phyloP scores from a whole-genome alignment of 257 asterid species.

The Fraxinus anomala region DNA sequence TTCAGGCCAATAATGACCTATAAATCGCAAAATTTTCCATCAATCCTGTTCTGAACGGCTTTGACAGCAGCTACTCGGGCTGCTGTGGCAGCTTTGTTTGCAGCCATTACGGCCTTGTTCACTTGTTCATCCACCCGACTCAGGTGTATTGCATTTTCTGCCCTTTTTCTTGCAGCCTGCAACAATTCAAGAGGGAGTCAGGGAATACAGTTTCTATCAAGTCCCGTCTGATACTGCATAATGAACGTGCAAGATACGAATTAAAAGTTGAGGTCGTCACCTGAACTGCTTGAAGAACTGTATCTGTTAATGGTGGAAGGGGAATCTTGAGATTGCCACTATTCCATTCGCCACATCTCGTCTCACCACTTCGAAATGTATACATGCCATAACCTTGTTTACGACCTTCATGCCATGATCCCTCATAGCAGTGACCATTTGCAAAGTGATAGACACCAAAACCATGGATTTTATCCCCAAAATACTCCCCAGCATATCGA shows the following conservation, averaged over 20 bases:
- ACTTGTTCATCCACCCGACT: constrained; percentile 67
- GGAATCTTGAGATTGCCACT: constrained; percentile 47
- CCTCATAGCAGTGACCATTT: constrained; percentile 71
- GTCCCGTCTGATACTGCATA: too few relatives aligned
- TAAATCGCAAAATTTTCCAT: constrained; percentile 63
- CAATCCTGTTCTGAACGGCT: constrained; percentile 85
- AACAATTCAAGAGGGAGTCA: not conserved
- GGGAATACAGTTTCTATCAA: not conserved
- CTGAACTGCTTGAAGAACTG: constrained; percentile 55
- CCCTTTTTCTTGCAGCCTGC: constrained; percentile 81
- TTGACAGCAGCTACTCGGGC: constrained; percentile 93
- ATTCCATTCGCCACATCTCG: constrained; percentile 67
- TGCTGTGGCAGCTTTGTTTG: constrained; percentile 83
- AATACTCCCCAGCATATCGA: constrained; percentile 65
- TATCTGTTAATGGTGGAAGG: constrained; percentile 33
- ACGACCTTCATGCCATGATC: constrained; percentile 77
- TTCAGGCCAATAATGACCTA: constrained; percentile 26
- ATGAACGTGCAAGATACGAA: not conserved
- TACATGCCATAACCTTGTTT: constrained; percentile 73
- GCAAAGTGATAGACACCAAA: constrained; percentile 67
- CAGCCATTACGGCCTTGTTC: constrained; percentile 74
- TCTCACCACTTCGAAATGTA: constrained; percentile 52
- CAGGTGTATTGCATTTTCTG: constrained; percentile 58
- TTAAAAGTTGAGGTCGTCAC: constrained; percentile 18
- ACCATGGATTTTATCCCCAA: constrained; percentile 71